A percentile compares a stretch with the other conserved stretches of the same genome.
Conservation (phyloP, 495 filamentous ascomycete species). For the Aspergillus conjunctus region DNA sequence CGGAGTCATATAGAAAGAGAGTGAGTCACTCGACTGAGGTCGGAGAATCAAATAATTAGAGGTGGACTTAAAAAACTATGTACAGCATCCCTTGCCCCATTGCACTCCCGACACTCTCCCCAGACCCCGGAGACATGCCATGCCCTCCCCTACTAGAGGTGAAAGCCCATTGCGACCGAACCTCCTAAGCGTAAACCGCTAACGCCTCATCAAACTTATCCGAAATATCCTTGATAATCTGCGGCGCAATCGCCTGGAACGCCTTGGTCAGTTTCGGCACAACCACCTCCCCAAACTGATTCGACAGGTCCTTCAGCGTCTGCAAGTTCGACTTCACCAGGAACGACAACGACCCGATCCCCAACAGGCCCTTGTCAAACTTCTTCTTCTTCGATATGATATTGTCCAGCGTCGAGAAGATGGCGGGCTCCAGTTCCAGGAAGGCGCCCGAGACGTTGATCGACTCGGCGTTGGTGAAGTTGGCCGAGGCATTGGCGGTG, state of each 20-base stretch:
- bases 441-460: constrained; percentile 21
- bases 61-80: too few relatives aligned
- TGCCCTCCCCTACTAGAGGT: neutral
- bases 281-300: constrained; percentile 20
- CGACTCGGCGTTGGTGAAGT: constrained; percentile 27
- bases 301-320: constrained; percentile 20
- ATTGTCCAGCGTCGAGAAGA: constrained; percentile 27
- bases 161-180: neutral
- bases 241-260: constrained; percentile 25
- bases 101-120: neutral
- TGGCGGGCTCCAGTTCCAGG: constrained; percentile 24
- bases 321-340: constrained; percentile 26
- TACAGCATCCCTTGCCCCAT: neutral
- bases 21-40: too few relatives aligned
- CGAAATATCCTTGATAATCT: constrained; percentile 24
- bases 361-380: constrained; percentile 27
- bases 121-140: neutral
- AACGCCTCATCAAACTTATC: constrained; percentile 25
- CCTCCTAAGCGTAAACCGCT: constrained; percentile 14
- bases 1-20: too few relatives aligned
- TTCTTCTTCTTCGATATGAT: constrained; percentile 26
- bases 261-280: constrained; percentile 19
- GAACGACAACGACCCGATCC: constrained; percentile 22
- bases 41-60: too few relatives aligned
- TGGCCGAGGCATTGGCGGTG: constrained; percentile 21